Evolutionary conservation across 768 basidiomycete genomes (phyloP), one percentile per base, ranked within the genome.

Genomic region (Trichaptum fuscoviolaceum): DNA sequence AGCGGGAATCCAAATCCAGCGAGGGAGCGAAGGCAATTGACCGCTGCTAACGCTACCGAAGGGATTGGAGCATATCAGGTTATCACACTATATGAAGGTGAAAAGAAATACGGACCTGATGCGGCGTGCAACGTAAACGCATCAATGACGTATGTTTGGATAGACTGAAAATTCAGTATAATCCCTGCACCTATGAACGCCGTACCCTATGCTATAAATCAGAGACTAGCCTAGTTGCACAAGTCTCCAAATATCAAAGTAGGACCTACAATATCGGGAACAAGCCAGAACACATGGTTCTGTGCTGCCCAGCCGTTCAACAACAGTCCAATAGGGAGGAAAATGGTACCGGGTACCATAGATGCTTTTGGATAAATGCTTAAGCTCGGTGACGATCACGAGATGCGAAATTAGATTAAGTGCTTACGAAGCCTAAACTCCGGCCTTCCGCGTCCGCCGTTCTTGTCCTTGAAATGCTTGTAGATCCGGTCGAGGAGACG

Each of bases 1-100:
- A 93, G 76, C 1, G 91, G 92, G 72, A 93, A 92, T 0, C 82
- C 86, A 64, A 91, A 92, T 0, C 91, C 91, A 0, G 85, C 84
- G 0, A 91, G 65, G 0, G 87, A 85, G 26, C 91, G 85, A 17
- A 91, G 73, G 72, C 75, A 88, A 0, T 87, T 77, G 23, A 85
- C 84, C 0, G 89, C 88, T 0, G 89, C 89, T 10, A 93, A 76
- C 2, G 89, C 88, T 85, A 65, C 66, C 1, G 62, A 67, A 66
- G 63, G 67, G 27, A 71, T 23, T 63, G 59, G 62, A 25, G 67
- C 61, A 59, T 65, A 25, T 35, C 26, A 30, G 64, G 27, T 5
- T 30, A 61, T n/a, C 72, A 35, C 58, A 1, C 15, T 25, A 7
- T n/a, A 61, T 24, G 15, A 23, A 35, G 9, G n/a, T 3, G 20